A percentile compares a stretch with the other conserved stretches of the same genome.
phyloP scores from a whole-genome alignment of 2,329 filamentous ascomycete species.

The Neoscytalidium dimidiatum region DNA sequence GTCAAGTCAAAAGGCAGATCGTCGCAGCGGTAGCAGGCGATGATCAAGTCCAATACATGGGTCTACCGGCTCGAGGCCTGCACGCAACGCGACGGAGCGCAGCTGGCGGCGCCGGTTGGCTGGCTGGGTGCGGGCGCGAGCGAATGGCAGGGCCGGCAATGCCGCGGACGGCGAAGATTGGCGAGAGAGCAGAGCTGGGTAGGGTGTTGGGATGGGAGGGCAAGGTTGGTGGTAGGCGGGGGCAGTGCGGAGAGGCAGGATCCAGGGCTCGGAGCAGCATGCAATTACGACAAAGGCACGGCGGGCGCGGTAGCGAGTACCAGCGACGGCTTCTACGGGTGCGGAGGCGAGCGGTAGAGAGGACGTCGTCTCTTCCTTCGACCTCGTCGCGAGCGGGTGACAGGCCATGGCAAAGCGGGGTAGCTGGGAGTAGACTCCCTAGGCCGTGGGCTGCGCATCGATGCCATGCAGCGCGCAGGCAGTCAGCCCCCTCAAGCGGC shows the following conservation, averaged over 20 bases:
- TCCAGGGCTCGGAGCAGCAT: background rate
- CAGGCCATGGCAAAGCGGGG: slow-evolving; percentile 15
- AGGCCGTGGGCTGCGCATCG: slow-evolving; percentile 1
- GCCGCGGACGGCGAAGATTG: slow-evolving; percentile 5
- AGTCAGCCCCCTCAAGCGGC: slow-evolving; percentile 18
- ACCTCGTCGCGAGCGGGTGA: background rate
- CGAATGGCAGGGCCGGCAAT: slow-evolving; percentile 1
- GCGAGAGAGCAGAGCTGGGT: background rate
- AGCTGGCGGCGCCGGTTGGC: background rate
- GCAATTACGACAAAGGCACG: background rate
- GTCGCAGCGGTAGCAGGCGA: slow-evolving; percentile 3
- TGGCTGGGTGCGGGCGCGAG: background rate
- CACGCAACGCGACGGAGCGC: slow-evolving; percentile 2
- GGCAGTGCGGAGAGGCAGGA: slow-evolving; percentile 11
- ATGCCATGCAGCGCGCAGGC: slow-evolving; percentile 17
- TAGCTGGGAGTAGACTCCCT: slow-evolving; percentile 8
- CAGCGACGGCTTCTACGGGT: background rate
- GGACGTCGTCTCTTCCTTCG: background rate
- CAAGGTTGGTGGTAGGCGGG: slow-evolving; percentile 14
- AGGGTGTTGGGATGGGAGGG: slow-evolving; percentile 2
- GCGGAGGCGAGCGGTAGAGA: slow-evolving; percentile 1
- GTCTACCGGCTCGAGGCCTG: slow-evolving; percentile 13
- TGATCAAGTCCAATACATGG: slow-evolving; percentile 15
- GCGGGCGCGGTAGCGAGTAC: background rate
- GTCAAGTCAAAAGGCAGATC: slow-evolving; percentile 9